Conservation (phyloP, 2,329 filamentous ascomycete genomes). For the Septoria petroselini region DNA sequence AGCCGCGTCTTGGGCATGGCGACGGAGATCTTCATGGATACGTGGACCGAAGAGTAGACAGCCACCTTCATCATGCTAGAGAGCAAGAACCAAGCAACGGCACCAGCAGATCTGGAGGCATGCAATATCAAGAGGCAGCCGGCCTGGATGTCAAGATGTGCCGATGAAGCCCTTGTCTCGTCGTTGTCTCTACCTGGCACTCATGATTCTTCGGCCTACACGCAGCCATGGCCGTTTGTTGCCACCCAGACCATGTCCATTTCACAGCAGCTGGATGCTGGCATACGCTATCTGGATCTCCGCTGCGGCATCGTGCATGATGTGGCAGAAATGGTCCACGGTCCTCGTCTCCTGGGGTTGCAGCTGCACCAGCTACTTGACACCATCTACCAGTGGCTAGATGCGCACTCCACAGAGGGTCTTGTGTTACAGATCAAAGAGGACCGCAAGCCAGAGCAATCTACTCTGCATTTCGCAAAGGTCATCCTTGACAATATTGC, state of each 20-base stretch:
- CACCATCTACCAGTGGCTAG: constrained; percentile 34
- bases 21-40: too few relatives aligned
- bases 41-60: too few relatives aligned
- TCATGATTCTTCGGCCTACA: constrained; percentile 39
- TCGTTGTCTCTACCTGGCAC: constrained; percentile 38
- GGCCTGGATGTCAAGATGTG: constrained; percentile 25
- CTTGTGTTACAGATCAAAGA: constrained; percentile 39
- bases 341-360: constrained; percentile 33
- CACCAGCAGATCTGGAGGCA: too few relatives aligned
- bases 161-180: constrained; percentile 30
- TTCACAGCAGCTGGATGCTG: constrained; percentile 34
- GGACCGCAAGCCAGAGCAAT: constrained; percentile 35
- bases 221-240: constrained; percentile 37
- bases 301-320: constrained; percentile 37
- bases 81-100: too few relatives aligned
- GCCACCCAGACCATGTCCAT: constrained; percentile 36
- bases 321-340: constrained; percentile 39
- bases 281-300: constrained; percentile 40
- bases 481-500: constrained; percentile 37
- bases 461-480: constrained; percentile 39
- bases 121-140: too few relatives aligned
- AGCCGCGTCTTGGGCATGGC: too few relatives aligned
- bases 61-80: too few relatives aligned
- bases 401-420: constrained; percentile 33
- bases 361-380: constrained; percentile 31